phyloP scores from a whole-genome alignment of 805 yeast genomes.

The Teunomyces lycoperdinae region DNA sequence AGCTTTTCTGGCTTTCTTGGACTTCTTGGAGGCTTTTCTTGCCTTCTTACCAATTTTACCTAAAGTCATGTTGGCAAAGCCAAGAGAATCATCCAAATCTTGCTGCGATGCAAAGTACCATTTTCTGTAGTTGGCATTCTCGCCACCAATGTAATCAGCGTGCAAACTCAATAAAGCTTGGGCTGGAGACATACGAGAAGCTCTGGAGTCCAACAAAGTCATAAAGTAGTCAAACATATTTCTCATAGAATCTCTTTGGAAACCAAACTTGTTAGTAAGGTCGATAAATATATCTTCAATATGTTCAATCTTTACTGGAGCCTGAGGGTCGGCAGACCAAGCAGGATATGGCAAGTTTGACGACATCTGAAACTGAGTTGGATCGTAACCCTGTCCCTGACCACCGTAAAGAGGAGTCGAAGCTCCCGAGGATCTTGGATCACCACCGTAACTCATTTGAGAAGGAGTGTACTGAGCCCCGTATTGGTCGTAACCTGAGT shows the following conservation, averaged over 20 bases:
- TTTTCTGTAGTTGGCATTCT: conserved; percentile 77
- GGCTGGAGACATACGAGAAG: conserved; percentile 87
- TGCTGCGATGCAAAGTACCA: conserved; percentile 90
- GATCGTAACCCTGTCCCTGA: conserved; percentile 51
- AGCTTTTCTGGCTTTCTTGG: conserved; percentile 71
- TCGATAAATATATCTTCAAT: conserved; percentile 85
- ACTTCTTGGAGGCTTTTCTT: conserved; percentile 75
- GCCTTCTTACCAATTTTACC: conserved; percentile 78
- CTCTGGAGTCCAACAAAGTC: conserved; percentile 78
- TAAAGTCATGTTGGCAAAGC: conserved; percentile 75
- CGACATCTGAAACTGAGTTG: conserved; percentile 62
- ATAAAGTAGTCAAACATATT: conserved; percentile 85
- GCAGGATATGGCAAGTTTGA: conserved; percentile 97
- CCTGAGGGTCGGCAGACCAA: conserved; percentile 95
- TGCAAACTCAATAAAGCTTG: conserved; percentile 80
- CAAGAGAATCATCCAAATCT: conserved; percentile 80
- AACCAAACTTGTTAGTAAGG: conserved; percentile 78
- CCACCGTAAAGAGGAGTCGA: conserved; percentile 91
- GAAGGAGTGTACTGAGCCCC: conserved; percentile 80
- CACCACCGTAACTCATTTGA: conserved; percentile 79
- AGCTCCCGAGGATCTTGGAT: conserved; percentile 85
- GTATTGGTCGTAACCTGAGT: conserved; percentile 65
- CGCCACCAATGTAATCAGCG: conserved; percentile 89
- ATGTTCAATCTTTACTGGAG: conserved; percentile 78
- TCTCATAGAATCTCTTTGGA: conserved; percentile 92